Conservation (phyloP, 169 alveolate species). For the Plasmodium vinckei region DNA sequence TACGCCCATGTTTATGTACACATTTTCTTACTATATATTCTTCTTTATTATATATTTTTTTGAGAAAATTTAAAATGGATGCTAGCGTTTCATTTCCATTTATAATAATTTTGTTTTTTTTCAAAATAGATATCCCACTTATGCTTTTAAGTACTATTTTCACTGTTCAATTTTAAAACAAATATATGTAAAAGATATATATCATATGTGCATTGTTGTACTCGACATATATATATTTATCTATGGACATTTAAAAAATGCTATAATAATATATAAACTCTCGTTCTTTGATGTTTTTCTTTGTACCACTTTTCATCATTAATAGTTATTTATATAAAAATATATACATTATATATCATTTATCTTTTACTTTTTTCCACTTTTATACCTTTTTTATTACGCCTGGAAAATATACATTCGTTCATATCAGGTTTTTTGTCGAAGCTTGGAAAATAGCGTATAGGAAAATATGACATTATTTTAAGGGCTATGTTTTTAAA, state of each 20-base stretch:
- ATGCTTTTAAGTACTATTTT: conserved; percentile 48
- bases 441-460: conserved; percentile 36
- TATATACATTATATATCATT: too few species aligned
- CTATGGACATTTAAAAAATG: neutral
- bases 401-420: conserved; percentile 26
- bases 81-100: conserved; percentile 59
- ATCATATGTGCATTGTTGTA: neutral
- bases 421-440: conserved; percentile 71
- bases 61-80: conserved; percentile 33
- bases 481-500: conserved; percentile 3
- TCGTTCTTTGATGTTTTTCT: neutral
- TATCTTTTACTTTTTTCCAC: neutral
- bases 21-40: conserved; percentile 44
- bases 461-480: conserved; percentile 31
- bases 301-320: neutral
- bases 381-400: conserved; percentile 48
- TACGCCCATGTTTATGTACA: too few species aligned
- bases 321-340: neutral
- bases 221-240: neutral
- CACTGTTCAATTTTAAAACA: conserved; percentile 13
- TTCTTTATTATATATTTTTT: conserved; percentile 32
- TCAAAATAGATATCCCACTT: conserved; percentile 50
- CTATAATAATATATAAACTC: too few species aligned
- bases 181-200: neutral
- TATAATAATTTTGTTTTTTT: conserved; percentile 46